Base-by-base conservation (phyloP, 129 eudicot genomes). In the Artemisia tridentata region DNA sequence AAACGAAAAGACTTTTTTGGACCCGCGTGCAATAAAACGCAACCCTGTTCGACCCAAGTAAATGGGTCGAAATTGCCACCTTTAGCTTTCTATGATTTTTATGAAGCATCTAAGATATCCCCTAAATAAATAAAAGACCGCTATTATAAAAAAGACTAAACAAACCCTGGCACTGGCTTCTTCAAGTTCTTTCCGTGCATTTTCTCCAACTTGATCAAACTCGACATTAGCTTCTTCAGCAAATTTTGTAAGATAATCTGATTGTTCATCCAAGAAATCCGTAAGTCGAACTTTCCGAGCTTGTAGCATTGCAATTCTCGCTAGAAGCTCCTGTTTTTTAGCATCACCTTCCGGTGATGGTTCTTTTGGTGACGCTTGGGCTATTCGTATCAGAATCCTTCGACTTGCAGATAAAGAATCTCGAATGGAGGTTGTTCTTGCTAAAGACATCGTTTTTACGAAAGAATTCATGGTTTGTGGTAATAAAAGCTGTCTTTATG, bases 121-220 rank as follows among this genome's bases (percentile, higher is more conserved):
- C 38, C 52, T 61, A 31, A 52, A 54, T 54, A 34, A 66, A 16
- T 55, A 23, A 23, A 43, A 65, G 66, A 29, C 0, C 25, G 50
- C 13, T 61, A 58, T 11, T 46, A 46, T 48, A 51, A 51, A 60
- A 68, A 73, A 67, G 59, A 45, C 3, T 15, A 31, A 38, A 75
- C 90, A 43, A 76, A 93, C 97, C 96, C 90, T 82, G 54, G 88
- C 80, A 41, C 92, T 80, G 85, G 95, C 90, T 86, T 90, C 87
- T 25, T 93, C 97, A 10, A 93, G 88, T 64, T 90, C 96, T 66
- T 73, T 80, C 66, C 84, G 88, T 13, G 97, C 96, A 47, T 85
- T 79, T 87, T 93, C 90, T 14, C 95, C 97, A 49, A 89, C 86
- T 72, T 78, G 88, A 57, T 93, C 96, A 55, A 89, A 75, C 72